phyloP scores from a whole-genome alignment of 2,329 filamentous ascomycete genomes.

The Ophiostoma sp. region DNA sequence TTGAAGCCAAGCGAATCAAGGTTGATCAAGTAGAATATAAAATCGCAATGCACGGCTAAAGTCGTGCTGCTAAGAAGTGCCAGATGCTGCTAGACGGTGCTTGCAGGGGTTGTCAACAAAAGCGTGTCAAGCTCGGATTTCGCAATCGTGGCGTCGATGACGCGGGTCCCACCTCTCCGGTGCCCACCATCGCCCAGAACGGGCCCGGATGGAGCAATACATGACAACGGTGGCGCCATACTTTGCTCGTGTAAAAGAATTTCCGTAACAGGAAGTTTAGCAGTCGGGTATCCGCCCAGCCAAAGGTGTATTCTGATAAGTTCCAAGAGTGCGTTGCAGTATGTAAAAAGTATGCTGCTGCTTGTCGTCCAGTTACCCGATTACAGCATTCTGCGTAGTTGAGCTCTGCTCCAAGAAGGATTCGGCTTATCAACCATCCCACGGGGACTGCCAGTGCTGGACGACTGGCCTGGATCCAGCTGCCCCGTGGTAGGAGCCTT shows the following conservation, averaged over 20 bases:
- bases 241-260: background rate
- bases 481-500: background rate
- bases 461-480: background rate
- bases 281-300: background rate
- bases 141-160: constrained; percentile 21
- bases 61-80: background rate
- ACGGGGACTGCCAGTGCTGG: background rate
- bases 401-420: background rate
- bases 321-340: background rate
- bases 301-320: background rate
- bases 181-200: constrained; percentile 1
- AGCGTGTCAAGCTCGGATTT: background rate
- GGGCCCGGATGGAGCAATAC: constrained; percentile 19
- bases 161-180: constrained; percentile 15
- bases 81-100: background rate
- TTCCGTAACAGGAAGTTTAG: constrained; percentile 7
- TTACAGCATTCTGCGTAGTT: background rate
- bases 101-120: constrained; percentile 13
- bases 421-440: background rate
- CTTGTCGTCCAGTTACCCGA: background rate
- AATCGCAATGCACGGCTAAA: background rate
- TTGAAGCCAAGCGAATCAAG: background rate
- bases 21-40: constrained; percentile 1
- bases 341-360: background rate
- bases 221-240: constrained; percentile 9